Conservation (phyloP, 768 basidiomycete genomes). For the Melanogaster broomeanus region DNA sequence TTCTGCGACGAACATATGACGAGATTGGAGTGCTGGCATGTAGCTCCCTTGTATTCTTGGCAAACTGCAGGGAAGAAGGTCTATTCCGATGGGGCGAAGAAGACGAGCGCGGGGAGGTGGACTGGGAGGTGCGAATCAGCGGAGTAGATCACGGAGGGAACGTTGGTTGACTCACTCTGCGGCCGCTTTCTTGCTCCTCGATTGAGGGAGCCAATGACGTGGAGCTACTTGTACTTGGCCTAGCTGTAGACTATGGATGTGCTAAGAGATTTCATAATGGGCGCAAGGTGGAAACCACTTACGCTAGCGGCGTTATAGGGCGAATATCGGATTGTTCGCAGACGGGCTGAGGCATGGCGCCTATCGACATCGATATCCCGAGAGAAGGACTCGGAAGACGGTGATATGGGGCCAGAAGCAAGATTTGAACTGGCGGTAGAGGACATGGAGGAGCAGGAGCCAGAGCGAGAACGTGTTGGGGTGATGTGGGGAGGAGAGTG, state of each 20-base stretch:
- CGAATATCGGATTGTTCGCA: constrained; percentile 30
- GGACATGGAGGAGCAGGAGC: constrained; percentile 49
- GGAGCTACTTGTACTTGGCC: constrained; percentile 51
- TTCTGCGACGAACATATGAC: constrained; percentile 76
- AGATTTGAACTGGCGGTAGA: constrained; percentile 40
- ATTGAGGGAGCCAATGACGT: constrained; percentile 34
- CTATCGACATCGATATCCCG: constrained; percentile 33
- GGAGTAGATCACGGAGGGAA: constrained; percentile 32
- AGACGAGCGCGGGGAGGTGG: constrained; percentile 37
- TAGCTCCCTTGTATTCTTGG: constrained; percentile 54
- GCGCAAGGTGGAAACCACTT: background rate
- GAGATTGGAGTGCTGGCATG: constrained; percentile 77
- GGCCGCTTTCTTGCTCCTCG: constrained; percentile 27
- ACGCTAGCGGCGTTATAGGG: constrained; percentile 32
- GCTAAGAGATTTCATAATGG: background rate
- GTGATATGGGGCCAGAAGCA: constrained; percentile 29
- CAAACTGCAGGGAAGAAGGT: constrained; percentile 46
- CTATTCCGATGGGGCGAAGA: constrained; percentile 46
- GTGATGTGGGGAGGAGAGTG: constrained; percentile 30
- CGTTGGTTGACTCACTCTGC: constrained; percentile 37
- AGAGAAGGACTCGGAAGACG: constrained; percentile 24
- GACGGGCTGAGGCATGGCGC: constrained; percentile 26
- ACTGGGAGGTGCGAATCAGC: constrained; percentile 28
- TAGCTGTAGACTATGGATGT: constrained; percentile 36
- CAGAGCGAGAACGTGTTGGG: constrained; percentile 34